Evolutionary conservation across 2,329 filamentous ascomycete species (phyloP), one percentile per base, ranked within the genome.

Genomic region (Cryphonectria radicalis): DNA sequence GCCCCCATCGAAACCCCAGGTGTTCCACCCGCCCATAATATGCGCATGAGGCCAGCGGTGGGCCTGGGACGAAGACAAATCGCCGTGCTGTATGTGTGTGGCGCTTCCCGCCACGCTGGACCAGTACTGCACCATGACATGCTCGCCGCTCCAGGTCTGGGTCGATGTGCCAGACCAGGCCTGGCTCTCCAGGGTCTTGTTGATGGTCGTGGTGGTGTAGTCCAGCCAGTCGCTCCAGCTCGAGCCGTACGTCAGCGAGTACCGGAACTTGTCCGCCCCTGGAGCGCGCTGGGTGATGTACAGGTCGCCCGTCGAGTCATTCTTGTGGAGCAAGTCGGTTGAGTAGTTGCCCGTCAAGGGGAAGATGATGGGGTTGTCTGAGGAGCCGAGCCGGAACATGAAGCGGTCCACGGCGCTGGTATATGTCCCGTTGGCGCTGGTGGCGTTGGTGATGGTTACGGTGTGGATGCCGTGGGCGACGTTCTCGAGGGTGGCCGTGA

Each of bases 1-100:
- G 3, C 90, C 90, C 35, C 84, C 82, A 76, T 92, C 90, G 75
- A 86, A 91, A 19, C 90, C 89, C 75, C 87, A 92, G 72, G 88
- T 82, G 76, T 92, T 92, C 79, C 86, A 91, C 0, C 84, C 82
- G 0, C 90, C 90, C 66, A 91, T 88, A 64, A 88, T 84, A 76
- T 88, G 90, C 14, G 91, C 79, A 77, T 91, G 89, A 6, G 90
- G 90, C 76, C 88, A 90, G 42, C 87, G 84, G 66, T 89, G 82
- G 1, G 25, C 6, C 22, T 46, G 37, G 7, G 55, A 17, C 14
- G 46, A 25, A 4, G 63, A 42, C 57, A 85, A 75, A 77, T 91
- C 89, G 53, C 85, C 87, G 74, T 91, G 86, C 76, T 91, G 88
- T 14, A 88, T 79, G 74, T 90, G 88, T 73, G 85, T 83, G 75